Conservation (phyloP, 2,329 filamentous ascomycete genomes). For the Paramyrothecium roridum region DNA sequence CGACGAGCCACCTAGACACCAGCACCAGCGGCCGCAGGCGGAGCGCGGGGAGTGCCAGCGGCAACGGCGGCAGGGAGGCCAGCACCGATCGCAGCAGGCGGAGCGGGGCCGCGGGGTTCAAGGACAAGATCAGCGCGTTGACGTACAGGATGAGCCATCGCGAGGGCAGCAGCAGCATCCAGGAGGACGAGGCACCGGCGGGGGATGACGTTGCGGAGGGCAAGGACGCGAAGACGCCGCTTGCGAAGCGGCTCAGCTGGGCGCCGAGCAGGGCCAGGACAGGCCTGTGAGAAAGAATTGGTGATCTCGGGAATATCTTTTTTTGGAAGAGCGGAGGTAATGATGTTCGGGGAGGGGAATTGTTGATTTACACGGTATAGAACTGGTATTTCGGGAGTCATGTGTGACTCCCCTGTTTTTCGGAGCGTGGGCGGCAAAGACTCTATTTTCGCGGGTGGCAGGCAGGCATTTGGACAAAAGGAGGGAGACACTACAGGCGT, state of each 20-base stretch:
- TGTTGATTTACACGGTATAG: too few species aligned
- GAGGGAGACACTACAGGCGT: too few species aligned
- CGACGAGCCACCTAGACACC: conserved; percentile 7
- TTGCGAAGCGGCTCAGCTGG: conserved; percentile 1
- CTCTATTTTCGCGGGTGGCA: too few species aligned
- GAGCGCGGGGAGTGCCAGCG: conserved; percentile 29
- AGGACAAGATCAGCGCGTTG: conserved; percentile 32
- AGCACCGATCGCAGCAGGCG: conserved; percentile 18
- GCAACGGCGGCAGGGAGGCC: conserved; percentile 9
- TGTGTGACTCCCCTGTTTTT: too few species aligned
- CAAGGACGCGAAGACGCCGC: not conserved
- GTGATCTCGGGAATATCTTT: too few species aligned
- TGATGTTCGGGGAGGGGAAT: too few species aligned
- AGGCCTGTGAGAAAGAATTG: not conserved
- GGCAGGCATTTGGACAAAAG: too few species aligned
- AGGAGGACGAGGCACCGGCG: conserved; percentile 14
- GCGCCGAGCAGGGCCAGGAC: not conserved
- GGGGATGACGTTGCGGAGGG: conserved; percentile 13
- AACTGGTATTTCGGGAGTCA: too few species aligned
- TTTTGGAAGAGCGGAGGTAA: too few species aligned
- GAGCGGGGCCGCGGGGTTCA: conserved; percentile 24
- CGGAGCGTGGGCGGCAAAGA: too few species aligned
- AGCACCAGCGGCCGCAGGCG: conserved; percentile 15
- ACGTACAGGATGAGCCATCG: conserved; percentile 23
- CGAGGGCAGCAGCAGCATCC: conserved; percentile 13